A percentile compares a stretch with the other conserved stretches of the same genome.
Conservation (phyloP, 2,329 filamentous ascomycete genomes). For the Alternaria panax region DNA sequence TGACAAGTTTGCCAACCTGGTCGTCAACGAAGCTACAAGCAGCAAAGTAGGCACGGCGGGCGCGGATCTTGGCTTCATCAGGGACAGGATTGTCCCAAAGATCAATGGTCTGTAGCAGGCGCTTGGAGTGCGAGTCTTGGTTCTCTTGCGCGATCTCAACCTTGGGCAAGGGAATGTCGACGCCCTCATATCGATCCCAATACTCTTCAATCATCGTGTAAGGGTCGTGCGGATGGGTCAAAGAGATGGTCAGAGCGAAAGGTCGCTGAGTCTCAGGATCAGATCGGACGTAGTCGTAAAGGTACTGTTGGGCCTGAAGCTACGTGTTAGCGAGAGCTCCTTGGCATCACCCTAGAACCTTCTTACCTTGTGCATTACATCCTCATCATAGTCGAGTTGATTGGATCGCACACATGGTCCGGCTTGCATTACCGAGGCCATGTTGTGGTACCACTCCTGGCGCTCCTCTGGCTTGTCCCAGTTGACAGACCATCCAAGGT, state of each 20-base stretch:
- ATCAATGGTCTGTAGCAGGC: constrained; percentile 85
- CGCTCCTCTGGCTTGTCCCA: constrained; percentile 88
- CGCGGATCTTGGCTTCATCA: constrained; percentile 84
- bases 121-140: constrained; percentile 86
- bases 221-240: constrained; percentile 93
- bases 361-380: constrained; percentile 81
- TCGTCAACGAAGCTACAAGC: constrained; percentile 94
- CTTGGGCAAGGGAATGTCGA: constrained; percentile 84
- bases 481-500: constrained; percentile 94
- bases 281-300: constrained; percentile 89
- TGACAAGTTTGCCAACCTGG: constrained; percentile 83
- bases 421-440: constrained; percentile 89
- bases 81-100: constrained; percentile 84
- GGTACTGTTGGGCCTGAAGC: constrained; percentile 75
- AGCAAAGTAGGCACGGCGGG: constrained; percentile 88
- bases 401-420: constrained; percentile 90
- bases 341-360: neutral
- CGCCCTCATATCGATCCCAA: constrained; percentile 89
- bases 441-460: constrained; percentile 93
- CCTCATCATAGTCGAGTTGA: constrained; percentile 94
- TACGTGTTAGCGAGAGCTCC: constrained; percentile 12
- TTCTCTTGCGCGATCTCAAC: constrained; percentile 80
- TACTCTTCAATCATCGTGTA: constrained; percentile 94
- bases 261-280: constrained; percentile 72
- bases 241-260: constrained; percentile 88